phyloP scores from a whole-genome alignment of 345 rosid genomes.

The Hibiscus syriacus region DNA sequence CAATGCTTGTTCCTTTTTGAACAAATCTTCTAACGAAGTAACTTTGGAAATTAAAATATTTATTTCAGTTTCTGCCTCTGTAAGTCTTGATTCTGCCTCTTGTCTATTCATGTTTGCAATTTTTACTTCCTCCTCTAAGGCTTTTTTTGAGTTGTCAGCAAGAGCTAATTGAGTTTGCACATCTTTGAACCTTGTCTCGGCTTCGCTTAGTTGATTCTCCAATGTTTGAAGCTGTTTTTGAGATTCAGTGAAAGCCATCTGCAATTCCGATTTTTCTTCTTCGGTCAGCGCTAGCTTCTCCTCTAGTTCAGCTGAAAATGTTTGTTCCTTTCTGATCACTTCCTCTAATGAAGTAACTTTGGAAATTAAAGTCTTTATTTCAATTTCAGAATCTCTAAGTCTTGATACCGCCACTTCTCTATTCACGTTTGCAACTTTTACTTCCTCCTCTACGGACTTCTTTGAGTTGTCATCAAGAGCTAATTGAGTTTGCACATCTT shows the following conservation, averaged over 20 bases:
- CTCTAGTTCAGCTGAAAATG: conserved; percentile 41
- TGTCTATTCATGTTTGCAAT: conserved; percentile 32
- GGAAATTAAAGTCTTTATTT: conserved; percentile 38
- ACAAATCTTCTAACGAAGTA: conserved; percentile 28
- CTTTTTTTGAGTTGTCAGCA: conserved; percentile 41
- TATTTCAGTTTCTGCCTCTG: conserved; percentile 42
- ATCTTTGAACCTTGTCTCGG: conserved; percentile 35
- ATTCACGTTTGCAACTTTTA: conserved; percentile 30
- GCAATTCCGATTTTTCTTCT: conserved; percentile 47
- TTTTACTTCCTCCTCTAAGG: conserved; percentile 38
- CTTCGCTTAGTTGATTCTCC: conserved; percentile 32
- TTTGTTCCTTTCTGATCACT: not conserved
- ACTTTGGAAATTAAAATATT: conserved; percentile 39
- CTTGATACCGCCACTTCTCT: conserved; percentile 42
- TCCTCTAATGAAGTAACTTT: conserved; percentile 40
- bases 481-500: conserved; percentile 35
- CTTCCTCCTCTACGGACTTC: conserved; percentile 42
- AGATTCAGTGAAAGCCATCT: conserved; percentile 38
- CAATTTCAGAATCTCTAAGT: conserved; percentile 42
- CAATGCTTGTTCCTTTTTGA: conserved; percentile 5
- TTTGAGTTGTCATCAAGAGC: conserved; percentile 34
- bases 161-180: conserved; percentile 31
- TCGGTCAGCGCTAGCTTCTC: conserved; percentile 46
- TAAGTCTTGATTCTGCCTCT: conserved; percentile 44
- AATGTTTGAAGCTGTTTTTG: conserved; percentile 38